Base-by-base conservation (phyloP, 1,284 basidiomycete species). In the Boletus sp. region DNA sequence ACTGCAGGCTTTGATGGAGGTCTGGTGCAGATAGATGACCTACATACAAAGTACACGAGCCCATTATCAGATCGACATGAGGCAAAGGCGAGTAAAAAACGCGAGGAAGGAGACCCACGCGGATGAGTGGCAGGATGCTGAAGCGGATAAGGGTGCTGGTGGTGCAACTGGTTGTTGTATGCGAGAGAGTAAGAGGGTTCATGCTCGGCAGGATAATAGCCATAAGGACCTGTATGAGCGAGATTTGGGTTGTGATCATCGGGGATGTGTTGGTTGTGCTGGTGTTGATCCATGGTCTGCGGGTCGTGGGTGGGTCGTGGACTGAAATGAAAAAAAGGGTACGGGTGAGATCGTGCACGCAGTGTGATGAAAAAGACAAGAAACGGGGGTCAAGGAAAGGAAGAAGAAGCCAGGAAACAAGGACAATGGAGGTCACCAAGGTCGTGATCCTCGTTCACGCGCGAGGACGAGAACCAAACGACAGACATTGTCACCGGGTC, bases 11-110 rank as follows among this genome's bases (percentile, higher is more conserved):
- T 60, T 75, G 76, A 73, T 82, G 82, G 61, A 84, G 73, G 72
- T 88, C 84, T 67, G 80, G 75, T 50, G 84, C 82, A 74, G 80
- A 80, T 60, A 85, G 78, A 72, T 83, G 83, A 72, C 80, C 84
- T 87, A 72, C 69, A 75, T 68, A 77, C 70, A 77, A 76, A 74
- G 78, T 77, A 75, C 77, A 76, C 79, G 76, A 79, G 80, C 66
- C 67, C 66, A 81, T 81, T 80, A 83, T 83, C 79, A 79, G 81
- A 82, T 81, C 77, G 74, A 76, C 81, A 83, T 79, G 81, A 77
- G 80, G 75, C 66, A 69, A 65, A 72, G 74, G 77, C 65, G 79
- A 76, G 77, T 70, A 67, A 71, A 68, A 71, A 74, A 44, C 66
- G 44, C 75, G 72, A 76, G 72, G 73, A 76, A 76, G 70, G 75